Percentiles rank a stretch among this genome's conserved stretches.
Evolutionary conservation across 2,329 filamentous ascomycete species (phyloP).

Genomic region (Talaromyces sp.): DNA sequence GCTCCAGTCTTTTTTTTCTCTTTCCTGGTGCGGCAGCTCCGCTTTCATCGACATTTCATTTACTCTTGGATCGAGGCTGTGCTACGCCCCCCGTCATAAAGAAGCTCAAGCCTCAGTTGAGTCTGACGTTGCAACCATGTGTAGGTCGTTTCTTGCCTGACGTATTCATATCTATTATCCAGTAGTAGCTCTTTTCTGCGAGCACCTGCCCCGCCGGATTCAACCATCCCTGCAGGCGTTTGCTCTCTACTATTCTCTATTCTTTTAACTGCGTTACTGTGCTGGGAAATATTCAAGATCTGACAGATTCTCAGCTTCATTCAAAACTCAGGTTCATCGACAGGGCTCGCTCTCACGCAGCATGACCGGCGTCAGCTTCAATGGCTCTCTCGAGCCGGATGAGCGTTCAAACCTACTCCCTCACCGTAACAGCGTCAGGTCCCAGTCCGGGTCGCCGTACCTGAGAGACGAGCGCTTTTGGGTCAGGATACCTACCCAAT

Average conservation of each 20-base stretch:
- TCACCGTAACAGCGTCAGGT: background rate
- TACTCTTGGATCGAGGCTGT: background rate
- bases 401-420: constrained; percentile 33
- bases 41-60: background rate
- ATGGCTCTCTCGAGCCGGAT: constrained; percentile 26
- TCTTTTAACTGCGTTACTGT: background rate
- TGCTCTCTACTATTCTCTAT: background rate
- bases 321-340: constrained; percentile 10
- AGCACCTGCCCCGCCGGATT: background rate
- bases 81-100: background rate
- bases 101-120: background rate
- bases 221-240: background rate
- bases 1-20: background rate
- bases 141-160: background rate
- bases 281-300: background rate
- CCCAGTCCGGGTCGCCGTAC: constrained; percentile 18
- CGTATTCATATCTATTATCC: too few species aligned
- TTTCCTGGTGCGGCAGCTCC: background rate
- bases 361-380: constrained; percentile 24
- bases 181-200: background rate
- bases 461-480: constrained; percentile 33
- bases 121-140: background rate
- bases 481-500: constrained; percentile 36
- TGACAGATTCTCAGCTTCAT: constrained; percentile 19
- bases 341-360: constrained; percentile 14